Evolutionary conservation across 192 early-diverging fungal genomes (phyloP).

Genomic region (Gryganskiella cystojenkinii): DNA sequence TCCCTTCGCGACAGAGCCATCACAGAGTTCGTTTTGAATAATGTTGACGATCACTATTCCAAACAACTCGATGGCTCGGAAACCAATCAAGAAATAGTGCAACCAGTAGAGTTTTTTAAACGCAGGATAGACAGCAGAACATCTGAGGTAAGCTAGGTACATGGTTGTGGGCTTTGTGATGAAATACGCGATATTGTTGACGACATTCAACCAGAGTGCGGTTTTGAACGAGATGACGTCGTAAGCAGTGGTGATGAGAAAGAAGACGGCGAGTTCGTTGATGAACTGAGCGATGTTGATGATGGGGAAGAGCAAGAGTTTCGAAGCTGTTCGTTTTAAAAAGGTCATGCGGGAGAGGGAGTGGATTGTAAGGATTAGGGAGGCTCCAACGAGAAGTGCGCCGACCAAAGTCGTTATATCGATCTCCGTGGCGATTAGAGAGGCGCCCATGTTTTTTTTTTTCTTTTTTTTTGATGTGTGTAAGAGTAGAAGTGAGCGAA

Average conservation of each 20-base stretch:
- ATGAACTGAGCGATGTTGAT: conserved; percentile 52
- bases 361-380: conserved; percentile 40
- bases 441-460: conserved; percentile 20
- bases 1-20: conserved; percentile 36
- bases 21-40: conserved; percentile 32
- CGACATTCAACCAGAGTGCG: conserved; percentile 34
- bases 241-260: conserved; percentile 33
- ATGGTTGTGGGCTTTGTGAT: conserved; percentile 48
- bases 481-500: too few relatives aligned
- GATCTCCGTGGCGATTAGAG: conserved; percentile 22
- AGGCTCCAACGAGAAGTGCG: conserved; percentile 39
- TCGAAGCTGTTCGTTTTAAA: conserved; percentile 30
- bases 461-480: too few relatives aligned
- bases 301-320: conserved; percentile 52
- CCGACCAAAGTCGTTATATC: conserved; percentile 38
- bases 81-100: conserved; percentile 34
- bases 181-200: conserved; percentile 54
- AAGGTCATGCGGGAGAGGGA: conserved; percentile 51
- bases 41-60: conserved; percentile 43
- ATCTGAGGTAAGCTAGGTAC: conserved; percentile 53
- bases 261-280: conserved; percentile 42
- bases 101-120: conserved; percentile 38
- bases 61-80: conserved; percentile 38
- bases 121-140: conserved; percentile 32
- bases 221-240: conserved; percentile 9